These are phyloP conservation scores for Pythium dissimile DNA, from an alignment of 352 stramenopile species.

Conservation along the genomic window DNA sequence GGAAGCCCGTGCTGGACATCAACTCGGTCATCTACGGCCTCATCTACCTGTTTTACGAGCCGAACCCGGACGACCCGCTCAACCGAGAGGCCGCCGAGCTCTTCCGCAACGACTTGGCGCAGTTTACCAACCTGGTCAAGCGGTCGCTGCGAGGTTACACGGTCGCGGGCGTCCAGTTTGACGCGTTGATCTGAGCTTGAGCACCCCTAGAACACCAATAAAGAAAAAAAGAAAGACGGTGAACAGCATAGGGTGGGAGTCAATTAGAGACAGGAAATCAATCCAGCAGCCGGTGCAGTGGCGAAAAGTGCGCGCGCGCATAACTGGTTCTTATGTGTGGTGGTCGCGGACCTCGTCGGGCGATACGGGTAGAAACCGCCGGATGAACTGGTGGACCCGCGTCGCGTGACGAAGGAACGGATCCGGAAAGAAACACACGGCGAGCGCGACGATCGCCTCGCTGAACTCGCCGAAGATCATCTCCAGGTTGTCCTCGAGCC, in stretches of 20 bases:
- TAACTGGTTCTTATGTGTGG: constrained; percentile 1
- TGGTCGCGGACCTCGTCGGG: constrained; percentile 54
- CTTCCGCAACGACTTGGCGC: constrained; percentile 91
- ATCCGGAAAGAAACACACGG: constrained; percentile 56
- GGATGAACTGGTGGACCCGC: constrained; percentile 69
- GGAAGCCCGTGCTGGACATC: constrained; percentile 98
- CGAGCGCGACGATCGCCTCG: constrained; percentile 55
- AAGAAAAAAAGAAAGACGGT: background rate
- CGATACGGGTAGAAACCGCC: constrained; percentile 57
- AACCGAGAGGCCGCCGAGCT: constrained; percentile 97
- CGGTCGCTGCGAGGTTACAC: constrained; percentile 80
- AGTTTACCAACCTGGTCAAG: constrained; percentile 91
- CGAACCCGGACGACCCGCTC: constrained; percentile 98
- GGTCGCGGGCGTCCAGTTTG: constrained; percentile 81
- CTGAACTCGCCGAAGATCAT: constrained; percentile 78
- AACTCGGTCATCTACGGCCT: constrained; percentile 99
- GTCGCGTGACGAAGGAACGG: constrained; percentile 54
- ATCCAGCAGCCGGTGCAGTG: too few relatives aligned
- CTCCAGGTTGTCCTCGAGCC: constrained; percentile 42
- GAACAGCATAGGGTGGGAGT: background rate
- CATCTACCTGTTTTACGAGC: constrained; percentile 99
- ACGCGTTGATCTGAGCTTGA: constrained; percentile 55
- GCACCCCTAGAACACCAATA: background rate
- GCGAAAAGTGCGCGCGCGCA: too few relatives aligned
- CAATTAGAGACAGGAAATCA: constrained; percentile 18